These are phyloP conservation scores for Dendrocalamus sinicus DNA, from an alignment of 176 grass and related monocot genomes.

Conservation along the genomic window DNA sequence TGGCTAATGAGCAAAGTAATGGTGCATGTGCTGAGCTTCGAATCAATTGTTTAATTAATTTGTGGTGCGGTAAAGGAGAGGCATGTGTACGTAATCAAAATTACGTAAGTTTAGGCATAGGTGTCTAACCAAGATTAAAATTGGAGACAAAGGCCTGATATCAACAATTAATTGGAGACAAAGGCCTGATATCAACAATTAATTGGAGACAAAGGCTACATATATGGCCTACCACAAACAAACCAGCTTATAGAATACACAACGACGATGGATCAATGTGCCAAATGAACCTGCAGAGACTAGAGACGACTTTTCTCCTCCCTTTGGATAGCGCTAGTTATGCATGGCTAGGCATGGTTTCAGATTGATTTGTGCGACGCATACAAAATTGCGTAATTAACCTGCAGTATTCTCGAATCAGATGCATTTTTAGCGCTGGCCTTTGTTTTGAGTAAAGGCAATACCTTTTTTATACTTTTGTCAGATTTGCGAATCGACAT, in stretches of 20 bases:
- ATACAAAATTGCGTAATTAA: conserved; percentile 30
- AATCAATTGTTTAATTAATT: conserved; percentile 15
- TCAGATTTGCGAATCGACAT: conserved; percentile 54
- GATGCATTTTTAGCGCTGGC: conserved; percentile 46
- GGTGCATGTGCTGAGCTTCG: conserved; percentile 19
- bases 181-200: conserved; percentile 23
- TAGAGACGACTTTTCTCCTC: not conserved
- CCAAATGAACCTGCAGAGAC: not conserved
- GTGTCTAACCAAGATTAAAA: conserved; percentile 45
- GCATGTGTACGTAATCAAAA: conserved; percentile 42
- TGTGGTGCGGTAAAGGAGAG: conserved; percentile 48
- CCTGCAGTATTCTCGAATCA: conserved; percentile 48
- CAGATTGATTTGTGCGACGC: conserved; percentile 21
- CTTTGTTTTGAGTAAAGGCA: conserved; percentile 26
- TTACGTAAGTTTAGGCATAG: conserved; percentile 47
- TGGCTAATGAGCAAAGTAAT: conserved; percentile 29
- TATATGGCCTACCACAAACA: conserved; percentile 27
- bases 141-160: conserved; percentile 21
- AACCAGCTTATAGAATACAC: not conserved
- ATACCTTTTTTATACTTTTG: conserved; percentile 39
- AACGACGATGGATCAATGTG: not conserved
- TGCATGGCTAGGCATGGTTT: conserved; percentile 35
- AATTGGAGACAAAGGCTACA: conserved; percentile 23
- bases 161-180: conserved; percentile 8
- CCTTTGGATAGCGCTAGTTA: not conserved